Conservation (phyloP, 768 basidiomycete species). For the Tulasnella sp. region DNA sequence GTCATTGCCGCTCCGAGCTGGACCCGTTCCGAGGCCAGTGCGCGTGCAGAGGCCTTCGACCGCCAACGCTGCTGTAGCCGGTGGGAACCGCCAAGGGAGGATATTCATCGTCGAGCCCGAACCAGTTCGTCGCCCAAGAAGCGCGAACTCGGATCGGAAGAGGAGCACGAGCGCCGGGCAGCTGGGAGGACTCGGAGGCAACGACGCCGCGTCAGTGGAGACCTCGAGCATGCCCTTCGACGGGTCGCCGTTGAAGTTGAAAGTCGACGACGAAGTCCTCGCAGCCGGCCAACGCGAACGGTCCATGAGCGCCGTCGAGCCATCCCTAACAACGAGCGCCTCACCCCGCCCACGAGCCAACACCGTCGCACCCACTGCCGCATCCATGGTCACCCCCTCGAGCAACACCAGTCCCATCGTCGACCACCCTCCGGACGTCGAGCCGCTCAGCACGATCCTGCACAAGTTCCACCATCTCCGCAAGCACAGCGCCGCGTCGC, state of each 20-base stretch:
- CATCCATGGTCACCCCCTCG: not conserved
- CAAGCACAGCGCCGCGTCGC: not conserved
- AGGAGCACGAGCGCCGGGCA: not conserved
- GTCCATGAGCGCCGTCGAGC: not conserved
- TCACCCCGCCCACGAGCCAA: not conserved
- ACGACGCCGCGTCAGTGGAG: not conserved
- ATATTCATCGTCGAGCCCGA: slow-evolving; percentile 15
- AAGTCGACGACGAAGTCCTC: not conserved
- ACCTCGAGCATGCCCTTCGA: not conserved
- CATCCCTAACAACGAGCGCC: not conserved
- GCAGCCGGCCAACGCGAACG: not conserved
- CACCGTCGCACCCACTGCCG: not conserved
- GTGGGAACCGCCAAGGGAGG: not conserved
- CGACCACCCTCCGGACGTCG: slow-evolving; percentile 6
- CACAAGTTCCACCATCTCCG: not conserved
- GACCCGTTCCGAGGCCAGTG: not conserved
- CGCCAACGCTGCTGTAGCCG: not conserved
- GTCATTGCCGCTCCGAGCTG: not conserved
- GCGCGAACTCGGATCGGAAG: slow-evolving; percentile 1
- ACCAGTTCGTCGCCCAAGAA: not conserved
- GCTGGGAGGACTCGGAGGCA: not conserved
- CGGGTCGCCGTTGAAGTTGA: not conserved
- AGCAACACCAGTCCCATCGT: not conserved
- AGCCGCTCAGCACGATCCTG: not conserved
- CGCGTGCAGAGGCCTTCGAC: not conserved